Percentiles rank a stretch among this genome's conserved stretches.
Conservation (phyloP, 257 asterid genomes). For the Petunia secreta region DNA sequence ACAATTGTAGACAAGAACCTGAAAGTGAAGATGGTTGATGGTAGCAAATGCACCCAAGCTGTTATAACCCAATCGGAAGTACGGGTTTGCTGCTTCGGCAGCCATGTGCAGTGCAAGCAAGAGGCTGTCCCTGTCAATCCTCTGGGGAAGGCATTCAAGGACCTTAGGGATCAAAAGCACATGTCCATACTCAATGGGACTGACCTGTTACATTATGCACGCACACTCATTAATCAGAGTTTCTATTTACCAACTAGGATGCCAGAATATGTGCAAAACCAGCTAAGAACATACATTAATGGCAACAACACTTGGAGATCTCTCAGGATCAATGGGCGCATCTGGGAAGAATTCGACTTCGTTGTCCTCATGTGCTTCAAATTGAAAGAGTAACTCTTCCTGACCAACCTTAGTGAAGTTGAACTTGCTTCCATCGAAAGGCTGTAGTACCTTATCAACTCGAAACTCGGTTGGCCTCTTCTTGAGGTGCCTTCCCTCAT, state of each 20-base stretch:
- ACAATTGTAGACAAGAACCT: slow-evolving; percentile 34
- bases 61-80: slow-evolving; percentile 92
- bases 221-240: neutral
- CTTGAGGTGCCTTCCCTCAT: slow-evolving; percentile 97
- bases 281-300: slow-evolving; percentile 58
- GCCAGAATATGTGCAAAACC: neutral
- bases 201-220: slow-evolving; percentile 64
- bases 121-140: slow-evolving; percentile 80
- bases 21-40: slow-evolving; percentile 96
- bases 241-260: neutral
- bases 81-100: slow-evolving; percentile 80
- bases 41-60: slow-evolving; percentile 99
- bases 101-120: slow-evolving; percentile 88
- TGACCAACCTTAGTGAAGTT: slow-evolving; percentile 95
- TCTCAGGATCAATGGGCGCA: slow-evolving; percentile 63
- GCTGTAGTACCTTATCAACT: slow-evolving; percentile 90
- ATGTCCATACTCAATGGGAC: slow-evolving; percentile 96
- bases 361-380: slow-evolving; percentile 62
- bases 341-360: slow-evolving; percentile 64
- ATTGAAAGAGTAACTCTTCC: slow-evolving; percentile 92
- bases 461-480: slow-evolving; percentile 98
- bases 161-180: slow-evolving; percentile 87
- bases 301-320: slow-evolving; percentile 80
- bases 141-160: slow-evolving; percentile 83
- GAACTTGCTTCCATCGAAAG: slow-evolving; percentile 89